phyloP scores from a whole-genome alignment of 164 flowering plant species.

The Nymphaea colorata region DNA sequence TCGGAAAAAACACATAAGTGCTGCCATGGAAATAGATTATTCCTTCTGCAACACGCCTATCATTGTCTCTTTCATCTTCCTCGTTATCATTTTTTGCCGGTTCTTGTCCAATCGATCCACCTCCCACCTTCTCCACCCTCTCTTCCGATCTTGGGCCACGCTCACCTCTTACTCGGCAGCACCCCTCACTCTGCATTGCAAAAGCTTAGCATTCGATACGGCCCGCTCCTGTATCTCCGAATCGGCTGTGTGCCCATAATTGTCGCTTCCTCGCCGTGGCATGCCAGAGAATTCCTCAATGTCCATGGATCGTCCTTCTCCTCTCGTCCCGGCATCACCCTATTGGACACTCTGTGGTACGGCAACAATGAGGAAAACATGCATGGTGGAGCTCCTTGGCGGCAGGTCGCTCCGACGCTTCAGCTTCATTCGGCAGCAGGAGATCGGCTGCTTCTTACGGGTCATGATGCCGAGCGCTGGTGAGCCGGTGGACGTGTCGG shows the following conservation, averaged over 20 bases:
- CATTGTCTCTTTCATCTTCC: too few relatives aligned
- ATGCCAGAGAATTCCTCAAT: constrained; percentile 36
- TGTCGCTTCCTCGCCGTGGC: constrained; percentile 31
- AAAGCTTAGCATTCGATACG: constrained; percentile 26
- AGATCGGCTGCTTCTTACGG: constrained; percentile 16
- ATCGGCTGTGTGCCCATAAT: constrained; percentile 39
- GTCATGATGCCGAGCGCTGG: constrained; percentile 7
- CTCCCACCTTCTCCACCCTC: constrained; percentile 44
- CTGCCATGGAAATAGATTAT: too few relatives aligned
- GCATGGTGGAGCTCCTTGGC: constrained; percentile 38
- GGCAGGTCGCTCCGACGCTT: constrained; percentile 17
- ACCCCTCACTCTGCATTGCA: constrained; percentile 35
- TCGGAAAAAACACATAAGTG: too few relatives aligned
- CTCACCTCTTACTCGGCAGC: constrained; percentile 38
- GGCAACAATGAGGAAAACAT: constrained; percentile 36
- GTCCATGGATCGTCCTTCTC: constrained; percentile 36
- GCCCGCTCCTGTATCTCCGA: constrained; percentile 36
- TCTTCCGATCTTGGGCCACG: constrained; percentile 47
- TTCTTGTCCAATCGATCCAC: not conserved
- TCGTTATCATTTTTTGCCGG: too few relatives aligned
- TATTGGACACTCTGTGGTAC: constrained; percentile 26
- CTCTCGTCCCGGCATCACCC: constrained; percentile 17
- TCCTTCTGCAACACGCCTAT: too few relatives aligned
- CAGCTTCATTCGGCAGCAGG: constrained; percentile 17
- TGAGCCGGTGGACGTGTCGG: constrained; percentile 21